These are phyloP conservation scores for Paracoccidioides brasiliensis DNA, from an alignment of 2,329 filamentous ascomycete genomes.

Conservation along the genomic window DNA sequence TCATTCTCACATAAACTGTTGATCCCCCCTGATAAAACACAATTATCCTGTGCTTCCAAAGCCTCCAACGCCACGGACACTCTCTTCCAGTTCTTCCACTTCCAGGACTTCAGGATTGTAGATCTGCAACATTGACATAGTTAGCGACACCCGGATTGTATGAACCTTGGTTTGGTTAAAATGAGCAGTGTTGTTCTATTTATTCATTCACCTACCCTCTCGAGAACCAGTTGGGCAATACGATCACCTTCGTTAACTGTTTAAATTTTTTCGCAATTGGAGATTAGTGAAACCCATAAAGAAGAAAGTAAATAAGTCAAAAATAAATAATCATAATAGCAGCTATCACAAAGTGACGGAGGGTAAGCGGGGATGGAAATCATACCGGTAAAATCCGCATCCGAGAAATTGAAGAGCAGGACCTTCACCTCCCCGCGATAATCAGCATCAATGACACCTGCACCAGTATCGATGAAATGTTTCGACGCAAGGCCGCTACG, in stretches of 20 bases:
- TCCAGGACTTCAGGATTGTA: slow-evolving; percentile 87
- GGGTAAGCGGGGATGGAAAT: background rate
- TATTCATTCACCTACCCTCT: slow-evolving; percentile 45
- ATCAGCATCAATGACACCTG: slow-evolving; percentile 94
- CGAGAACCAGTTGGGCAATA: slow-evolving; percentile 83
- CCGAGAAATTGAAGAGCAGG: slow-evolving; percentile 82
- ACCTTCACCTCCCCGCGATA: slow-evolving; percentile 92
- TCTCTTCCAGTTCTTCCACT: slow-evolving; percentile 77
- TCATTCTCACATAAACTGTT: background rate
- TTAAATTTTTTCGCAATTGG: background rate
- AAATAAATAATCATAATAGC: too few species aligned
- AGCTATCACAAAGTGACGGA: background rate
- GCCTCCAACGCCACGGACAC: slow-evolving; percentile 76
- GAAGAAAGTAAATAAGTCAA: background rate
- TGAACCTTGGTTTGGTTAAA: background rate
- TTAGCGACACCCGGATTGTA: slow-evolving; percentile 2
- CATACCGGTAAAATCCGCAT: slow-evolving; percentile 55
- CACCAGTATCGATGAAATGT: slow-evolving; percentile 91
- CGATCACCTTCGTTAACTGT: slow-evolving; percentile 71
- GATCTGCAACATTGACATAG: slow-evolving; percentile 39
- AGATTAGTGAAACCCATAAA: background rate
- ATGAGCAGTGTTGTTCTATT: background rate
- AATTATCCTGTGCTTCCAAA: slow-evolving; percentile 69
- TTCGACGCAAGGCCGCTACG: slow-evolving; percentile 85
- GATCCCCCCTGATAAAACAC: background rate